These are phyloP conservation scores for Tulasnella sp. DNA, from an alignment of 768 basidiomycete genomes.

Conservation along the genomic window DNA sequence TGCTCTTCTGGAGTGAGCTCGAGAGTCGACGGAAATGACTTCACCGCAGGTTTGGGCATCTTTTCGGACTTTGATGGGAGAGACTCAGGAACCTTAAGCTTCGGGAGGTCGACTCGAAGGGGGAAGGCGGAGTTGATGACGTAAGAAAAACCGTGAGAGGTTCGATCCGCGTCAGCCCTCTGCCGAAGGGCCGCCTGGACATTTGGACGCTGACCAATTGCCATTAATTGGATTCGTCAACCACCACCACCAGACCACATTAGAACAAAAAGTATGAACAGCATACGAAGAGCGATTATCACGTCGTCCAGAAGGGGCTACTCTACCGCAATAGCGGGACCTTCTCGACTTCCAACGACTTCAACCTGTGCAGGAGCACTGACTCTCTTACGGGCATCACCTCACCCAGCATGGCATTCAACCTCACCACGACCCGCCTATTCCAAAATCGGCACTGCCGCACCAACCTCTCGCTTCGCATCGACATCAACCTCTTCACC, in stretches of 20 bases:
- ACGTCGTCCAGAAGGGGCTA: background rate
- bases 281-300: background rate
- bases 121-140: conserved; percentile 6
- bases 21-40: background rate
- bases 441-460: background rate
- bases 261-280: background rate
- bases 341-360: background rate
- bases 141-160: background rate
- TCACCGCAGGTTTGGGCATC: background rate
- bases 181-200: background rate
- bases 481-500: background rate
- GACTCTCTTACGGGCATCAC: background rate
- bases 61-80: background rate
- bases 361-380: background rate
- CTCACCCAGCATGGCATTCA: background rate
- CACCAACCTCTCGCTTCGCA: background rate
- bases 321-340: background rate
- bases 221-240: background rate
- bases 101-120: background rate
- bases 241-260: background rate
- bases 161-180: background rate
- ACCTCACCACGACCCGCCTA: background rate
- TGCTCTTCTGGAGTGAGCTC: conserved; percentile 21
- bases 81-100: background rate
- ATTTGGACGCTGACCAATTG: background rate